Conservation (phyloP, 2,329 filamentous ascomycete species). For the Hypoxylon rubiginosum region DNA sequence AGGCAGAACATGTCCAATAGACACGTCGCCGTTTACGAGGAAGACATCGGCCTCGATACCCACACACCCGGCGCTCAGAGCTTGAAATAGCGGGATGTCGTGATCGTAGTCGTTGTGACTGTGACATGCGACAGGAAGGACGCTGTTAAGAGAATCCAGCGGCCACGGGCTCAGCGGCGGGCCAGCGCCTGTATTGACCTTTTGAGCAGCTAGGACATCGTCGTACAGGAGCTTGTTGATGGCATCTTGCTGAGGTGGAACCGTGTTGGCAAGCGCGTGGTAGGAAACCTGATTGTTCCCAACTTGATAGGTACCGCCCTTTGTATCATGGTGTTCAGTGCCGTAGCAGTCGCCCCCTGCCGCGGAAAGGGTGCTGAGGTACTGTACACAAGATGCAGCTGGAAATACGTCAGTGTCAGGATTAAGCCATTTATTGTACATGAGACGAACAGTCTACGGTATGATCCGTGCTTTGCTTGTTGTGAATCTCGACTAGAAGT, state of each 20-base stretch:
- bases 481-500: slow-evolving; percentile 49
- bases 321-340: slow-evolving; percentile 44
- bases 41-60: slow-evolving; percentile 50
- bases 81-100: slow-evolving; percentile 46
- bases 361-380: slow-evolving; percentile 45
- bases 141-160: slow-evolving; percentile 43
- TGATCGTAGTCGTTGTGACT: slow-evolving; percentile 51
- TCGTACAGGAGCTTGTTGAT: slow-evolving; percentile 45
- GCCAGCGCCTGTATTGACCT: slow-evolving; percentile 43
- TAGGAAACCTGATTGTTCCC: slow-evolving; percentile 47
- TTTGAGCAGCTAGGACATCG: slow-evolving; percentile 42
- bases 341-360: slow-evolving; percentile 45
- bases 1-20: slow-evolving; percentile 46
- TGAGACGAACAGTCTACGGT: slow-evolving; percentile 45
- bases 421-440: not conserved
- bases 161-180: slow-evolving; percentile 49
- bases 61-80: slow-evolving; percentile 48
- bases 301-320: slow-evolving; percentile 50
- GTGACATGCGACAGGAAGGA: slow-evolving; percentile 46
- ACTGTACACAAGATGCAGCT: slow-evolving; percentile 46
- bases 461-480: slow-evolving; percentile 45
- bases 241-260: slow-evolving; percentile 47
- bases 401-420: slow-evolving; percentile 25
- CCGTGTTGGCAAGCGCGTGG: slow-evolving; percentile 45
- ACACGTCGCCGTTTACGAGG: slow-evolving; percentile 41